These are phyloP conservation scores for Aquilaria agallochum DNA, from an alignment of 441 rosid species.

Conservation along the genomic window DNA sequence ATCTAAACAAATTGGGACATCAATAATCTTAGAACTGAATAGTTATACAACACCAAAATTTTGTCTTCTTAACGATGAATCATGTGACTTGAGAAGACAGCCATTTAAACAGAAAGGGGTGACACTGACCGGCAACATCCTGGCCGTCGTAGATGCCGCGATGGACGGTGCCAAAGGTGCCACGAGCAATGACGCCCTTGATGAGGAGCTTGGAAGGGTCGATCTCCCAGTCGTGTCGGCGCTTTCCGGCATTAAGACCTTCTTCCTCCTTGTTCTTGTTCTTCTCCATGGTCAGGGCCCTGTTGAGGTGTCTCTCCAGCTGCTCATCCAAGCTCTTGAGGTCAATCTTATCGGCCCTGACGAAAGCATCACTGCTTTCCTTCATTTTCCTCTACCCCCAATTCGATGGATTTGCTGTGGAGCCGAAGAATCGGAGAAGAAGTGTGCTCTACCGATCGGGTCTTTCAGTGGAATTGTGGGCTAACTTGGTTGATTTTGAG, in stretches of 20 bases:
- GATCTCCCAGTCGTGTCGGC: slow-evolving; percentile 89
- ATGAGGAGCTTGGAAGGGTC: slow-evolving; percentile 80
- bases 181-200: slow-evolving; percentile 88
- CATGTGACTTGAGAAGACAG: too few relatives aligned
- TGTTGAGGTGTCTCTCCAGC: slow-evolving; percentile 74
- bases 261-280: slow-evolving; percentile 42
- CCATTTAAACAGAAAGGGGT: too few relatives aligned
- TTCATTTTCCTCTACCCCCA: slow-evolving; percentile 39
- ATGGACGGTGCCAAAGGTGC: slow-evolving; percentile 94
- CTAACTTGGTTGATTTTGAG: neutral
- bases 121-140: slow-evolving; percentile 82
- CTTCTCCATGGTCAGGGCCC: slow-evolving; percentile 62
- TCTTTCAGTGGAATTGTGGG: neutral
- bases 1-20: too few relatives aligned
- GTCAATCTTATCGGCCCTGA: slow-evolving; percentile 96
- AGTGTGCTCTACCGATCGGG: slow-evolving; percentile 6
- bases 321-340: slow-evolving; percentile 93
- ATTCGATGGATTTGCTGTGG: neutral
- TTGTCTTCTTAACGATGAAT: too few relatives aligned
- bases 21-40: too few relatives aligned
- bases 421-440: slow-evolving; percentile 2
- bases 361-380: slow-evolving; percentile 74
- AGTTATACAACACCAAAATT: too few relatives aligned
- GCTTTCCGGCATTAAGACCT: slow-evolving; percentile 23
- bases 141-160: slow-evolving; percentile 85